Evolutionary conservation across 2,329 filamentous ascomycete species (phyloP), one percentile per base, ranked within the genome.

Genomic region (Chrysoporthe cubensis): DNA sequence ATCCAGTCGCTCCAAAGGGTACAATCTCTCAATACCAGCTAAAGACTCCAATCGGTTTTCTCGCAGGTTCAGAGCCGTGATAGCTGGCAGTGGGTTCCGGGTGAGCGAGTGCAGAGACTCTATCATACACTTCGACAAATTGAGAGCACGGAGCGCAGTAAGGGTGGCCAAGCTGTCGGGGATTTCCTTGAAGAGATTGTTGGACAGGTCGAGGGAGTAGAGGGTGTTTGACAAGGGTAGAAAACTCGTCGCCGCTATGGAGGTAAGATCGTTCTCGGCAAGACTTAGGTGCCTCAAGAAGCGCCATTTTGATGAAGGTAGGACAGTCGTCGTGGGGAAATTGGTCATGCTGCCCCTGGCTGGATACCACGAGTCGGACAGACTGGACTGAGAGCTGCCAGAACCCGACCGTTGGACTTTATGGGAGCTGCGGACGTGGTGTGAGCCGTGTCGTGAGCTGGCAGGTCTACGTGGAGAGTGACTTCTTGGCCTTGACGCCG

Each of bases 71-170:
- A 99, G 83, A 1, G 94, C 94, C 1, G 92, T 96, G 71, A 99
- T 97, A 26, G 96, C 95, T 40, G 96, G 95, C 5, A 99, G 85
- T 14, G 96, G 93, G 74, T 91, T 96, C 71, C 91, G 89, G 2
- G 90, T 90, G 54, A 99, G 83, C 1, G 95, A 97, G 74, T 96
- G 92, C 66, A 99, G 84, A 18, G 94, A 96, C 73, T 95, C 92
- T 71, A 99, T 98, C 94, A 98, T 97, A 84, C 95, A 98, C 75
- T 97, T 92, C 4, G 95, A 97, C 37, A 99, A 84, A 75, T 99
- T 98, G 65, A 99, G 82, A 34, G 96, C 94, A 71, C 94, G 90
- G n/a, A 99, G 86, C 40, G 93, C 91, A 26, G 93, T 94, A 67
- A 99, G 83, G 11, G 88, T 92, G 14, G 94, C 91, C 67, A 99